Evolutionary conservation across 2,329 filamentous ascomycete species (phyloP).

Genomic region (Sporothrix mexicana): DNA sequence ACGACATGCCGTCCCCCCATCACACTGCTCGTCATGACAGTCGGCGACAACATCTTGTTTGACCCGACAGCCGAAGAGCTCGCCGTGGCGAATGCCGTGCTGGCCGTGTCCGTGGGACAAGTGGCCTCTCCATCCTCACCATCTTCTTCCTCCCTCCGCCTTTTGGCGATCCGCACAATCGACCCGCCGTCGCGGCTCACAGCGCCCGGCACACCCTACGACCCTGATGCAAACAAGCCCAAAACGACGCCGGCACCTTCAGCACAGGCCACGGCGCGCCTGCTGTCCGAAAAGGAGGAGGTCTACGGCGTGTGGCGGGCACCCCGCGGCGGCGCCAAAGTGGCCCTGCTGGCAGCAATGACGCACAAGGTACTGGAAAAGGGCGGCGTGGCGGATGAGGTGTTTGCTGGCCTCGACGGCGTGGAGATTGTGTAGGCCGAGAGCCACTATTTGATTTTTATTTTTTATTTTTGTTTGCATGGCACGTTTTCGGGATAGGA

Average conservation of each 20-base stretch:
- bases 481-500: slow-evolving; percentile 10
- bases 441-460: not conserved
- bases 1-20: slow-evolving; percentile 71
- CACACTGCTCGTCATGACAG: slow-evolving; percentile 85
- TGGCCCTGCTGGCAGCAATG: slow-evolving; percentile 73
- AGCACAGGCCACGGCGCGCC: slow-evolving; percentile 41
- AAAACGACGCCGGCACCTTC: slow-evolving; percentile 48
- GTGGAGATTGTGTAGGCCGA: slow-evolving; percentile 66
- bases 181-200: slow-evolving; percentile 77
- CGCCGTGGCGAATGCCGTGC: slow-evolving; percentile 85
- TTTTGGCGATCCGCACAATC: slow-evolving; percentile 73
- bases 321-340: slow-evolving; percentile 80
- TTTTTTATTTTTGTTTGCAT: slow-evolving; percentile 17
- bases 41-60: slow-evolving; percentile 89
- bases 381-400: slow-evolving; percentile 83
- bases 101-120: slow-evolving; percentile 80
- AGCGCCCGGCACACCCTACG: slow-evolving; percentile 70
- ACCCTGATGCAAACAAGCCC: slow-evolving; percentile 59
- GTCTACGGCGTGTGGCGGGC: slow-evolving; percentile 84
- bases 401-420: slow-evolving; percentile 78
- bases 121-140: slow-evolving; percentile 42
- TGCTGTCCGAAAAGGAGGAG: slow-evolving; percentile 56
- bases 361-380: slow-evolving; percentile 76
- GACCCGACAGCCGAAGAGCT: slow-evolving; percentile 92
- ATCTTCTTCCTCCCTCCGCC: slow-evolving; percentile 54